A percentile compares a stretch with the other conserved stretches of the same genome.
Conservation (phyloP, 2,329 filamentous ascomycete species). For the Aspergillus persii region DNA sequence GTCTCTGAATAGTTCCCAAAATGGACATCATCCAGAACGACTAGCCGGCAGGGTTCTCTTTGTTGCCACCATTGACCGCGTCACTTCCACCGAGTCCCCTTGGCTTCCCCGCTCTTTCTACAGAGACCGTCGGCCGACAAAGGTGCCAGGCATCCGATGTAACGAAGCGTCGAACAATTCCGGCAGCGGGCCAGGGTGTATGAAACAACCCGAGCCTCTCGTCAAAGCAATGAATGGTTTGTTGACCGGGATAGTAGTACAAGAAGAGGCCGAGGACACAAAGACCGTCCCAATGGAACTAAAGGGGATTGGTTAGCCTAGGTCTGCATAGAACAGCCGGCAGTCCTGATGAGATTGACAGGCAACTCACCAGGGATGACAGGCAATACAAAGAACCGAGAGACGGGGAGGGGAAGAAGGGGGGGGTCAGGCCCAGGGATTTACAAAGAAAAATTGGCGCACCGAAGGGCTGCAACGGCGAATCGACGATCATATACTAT, state of each 20-base stretch:
- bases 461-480: not conserved
- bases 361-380: not conserved
- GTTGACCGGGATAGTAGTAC: not conserved
- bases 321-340: not conserved
- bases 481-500: not conserved
- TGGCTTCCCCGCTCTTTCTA: not conserved
- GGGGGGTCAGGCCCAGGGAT: not conserved
- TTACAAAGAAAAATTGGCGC: not conserved
- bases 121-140: not conserved
- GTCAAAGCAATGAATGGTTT: not conserved
- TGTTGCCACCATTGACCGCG: not conserved
- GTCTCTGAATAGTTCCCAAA: not conserved
- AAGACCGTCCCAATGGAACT: not conserved
- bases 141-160: not conserved
- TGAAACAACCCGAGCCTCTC: not conserved
- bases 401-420: no score
- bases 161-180: not conserved
- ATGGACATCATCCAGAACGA: not conserved
- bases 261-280: not conserved
- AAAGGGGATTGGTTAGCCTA: not conserved
- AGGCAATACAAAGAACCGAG: not conserved
- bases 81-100: not conserved
- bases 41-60: not conserved
- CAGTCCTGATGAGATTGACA: not conserved
- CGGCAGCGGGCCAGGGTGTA: not conserved